A percentile compares a stretch with the other conserved stretches of the same genome.
These are phyloP conservation scores for Zea mays DNA, from an alignment of 176 grass and related monocot genomes.

Conservation along the genomic window Zm-B73-REFERENCE-NAM-5.0 NC_050099.1:160838001-160838500, in stretches of 20 bases:
- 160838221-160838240: neutral
- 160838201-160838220: conserved; percentile 7
- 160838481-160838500: neutral
- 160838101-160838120: neutral
- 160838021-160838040: neutral
- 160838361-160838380: conserved; percentile 76
- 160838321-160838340: conserved; percentile 58
- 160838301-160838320: conserved; percentile 15
- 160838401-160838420: conserved; percentile 83
- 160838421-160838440: conserved; percentile 65
- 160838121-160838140: neutral
- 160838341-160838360: conserved; percentile 83
- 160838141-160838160: conserved; percentile 4
- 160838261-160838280: neutral
- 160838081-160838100: neutral
- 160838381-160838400: conserved; percentile 60
- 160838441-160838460: conserved; percentile 27
- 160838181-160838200: conserved; percentile 1
- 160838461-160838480: conserved; percentile 18
- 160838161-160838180: neutral
- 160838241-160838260: neutral
- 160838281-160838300: conserved; percentile 27
- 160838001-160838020: neutral
- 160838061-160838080: neutral
- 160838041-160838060: neutral